These are phyloP conservation scores for Dryas drummondii DNA, from an alignment of 306 rosid genomes.

Conservation along the genomic window DNA sequence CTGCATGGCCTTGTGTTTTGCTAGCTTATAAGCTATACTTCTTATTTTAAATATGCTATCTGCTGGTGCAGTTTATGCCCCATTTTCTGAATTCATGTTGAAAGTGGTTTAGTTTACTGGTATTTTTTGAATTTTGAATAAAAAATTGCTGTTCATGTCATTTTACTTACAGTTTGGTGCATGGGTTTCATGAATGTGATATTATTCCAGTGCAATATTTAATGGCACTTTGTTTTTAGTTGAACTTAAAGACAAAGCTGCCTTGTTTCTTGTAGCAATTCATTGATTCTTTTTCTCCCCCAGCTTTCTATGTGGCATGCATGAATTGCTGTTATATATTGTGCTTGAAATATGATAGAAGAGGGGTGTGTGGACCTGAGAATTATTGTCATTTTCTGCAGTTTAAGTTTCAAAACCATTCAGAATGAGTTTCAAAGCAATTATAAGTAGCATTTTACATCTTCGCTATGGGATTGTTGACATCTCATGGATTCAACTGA, in stretches of 20 bases:
- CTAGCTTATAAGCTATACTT: neutral
- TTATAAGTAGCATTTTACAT: neutral
- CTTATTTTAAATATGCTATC: neutral
- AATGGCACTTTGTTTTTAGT: neutral
- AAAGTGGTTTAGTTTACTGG: slow-evolving; percentile 1
- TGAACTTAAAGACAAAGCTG: slow-evolving; percentile 6
- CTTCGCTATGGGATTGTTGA: neutral
- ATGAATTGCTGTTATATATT: neutral
- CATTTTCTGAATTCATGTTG: neutral
- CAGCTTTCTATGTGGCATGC: neutral
- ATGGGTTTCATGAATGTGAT: neutral
- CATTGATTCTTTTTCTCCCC: neutral
- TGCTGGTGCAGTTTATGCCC: neutral
- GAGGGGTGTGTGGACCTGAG: neutral
- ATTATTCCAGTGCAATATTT: neutral
- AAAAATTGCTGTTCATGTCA: neutral
- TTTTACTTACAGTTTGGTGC: neutral
- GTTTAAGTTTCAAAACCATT: neutral
- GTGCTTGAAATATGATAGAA: neutral
- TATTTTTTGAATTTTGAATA: neutral
- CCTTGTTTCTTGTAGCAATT: neutral
- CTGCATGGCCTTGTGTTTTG: neutral
- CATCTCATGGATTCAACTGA: neutral
- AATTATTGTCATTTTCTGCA: neutral
- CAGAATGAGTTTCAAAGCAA: neutral